phyloP scores from a whole-genome alignment of 2,329 filamentous ascomycete species.

The Colletotrichum orchidophilum region DNA sequence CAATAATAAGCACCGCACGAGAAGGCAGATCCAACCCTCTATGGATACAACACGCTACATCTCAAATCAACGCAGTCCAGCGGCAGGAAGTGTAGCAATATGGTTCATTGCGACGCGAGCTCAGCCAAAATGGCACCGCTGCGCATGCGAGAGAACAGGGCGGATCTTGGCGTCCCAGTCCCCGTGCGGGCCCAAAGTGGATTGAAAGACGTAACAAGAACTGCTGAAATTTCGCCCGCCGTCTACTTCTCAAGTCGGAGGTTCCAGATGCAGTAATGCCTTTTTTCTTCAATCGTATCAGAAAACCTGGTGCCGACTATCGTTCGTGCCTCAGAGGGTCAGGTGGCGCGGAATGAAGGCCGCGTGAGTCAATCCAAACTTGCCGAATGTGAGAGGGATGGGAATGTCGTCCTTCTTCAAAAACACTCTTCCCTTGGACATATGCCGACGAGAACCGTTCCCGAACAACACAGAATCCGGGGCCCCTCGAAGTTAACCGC shows the following conservation, averaged over 20 bases:
- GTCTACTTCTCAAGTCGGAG: constrained; percentile 23
- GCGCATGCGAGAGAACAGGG: neutral
- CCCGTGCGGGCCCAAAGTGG: constrained; percentile 30
- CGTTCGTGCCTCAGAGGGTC: neutral
- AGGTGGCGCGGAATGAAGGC: constrained; percentile 17
- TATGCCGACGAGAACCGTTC: constrained; percentile 16
- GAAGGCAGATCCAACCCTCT: too few relatives aligned
- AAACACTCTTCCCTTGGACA: neutral
- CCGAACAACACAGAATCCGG: constrained; percentile 19
- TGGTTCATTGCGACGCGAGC: neutral
- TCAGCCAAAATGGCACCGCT: neutral
- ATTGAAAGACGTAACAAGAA: constrained; percentile 34
- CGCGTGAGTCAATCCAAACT: constrained; percentile 21
- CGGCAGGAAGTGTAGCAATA: neutral
- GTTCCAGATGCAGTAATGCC: constrained; percentile 25
- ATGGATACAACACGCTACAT: neutral
- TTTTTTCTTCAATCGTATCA: constrained; percentile 15
- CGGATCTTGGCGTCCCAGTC: neutral
- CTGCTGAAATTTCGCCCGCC: constrained; percentile 31
- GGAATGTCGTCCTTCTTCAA: constrained; percentile 5
- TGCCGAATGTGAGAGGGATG: neutral
- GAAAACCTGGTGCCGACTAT: constrained; percentile 1
- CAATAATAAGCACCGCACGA: too few relatives aligned
- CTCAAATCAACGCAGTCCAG: too few relatives aligned
- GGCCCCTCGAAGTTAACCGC: constrained; percentile 29